Base-by-base conservation (phyloP, 148 eudicot genomes). In the Heliosperma pusillum region DNA sequence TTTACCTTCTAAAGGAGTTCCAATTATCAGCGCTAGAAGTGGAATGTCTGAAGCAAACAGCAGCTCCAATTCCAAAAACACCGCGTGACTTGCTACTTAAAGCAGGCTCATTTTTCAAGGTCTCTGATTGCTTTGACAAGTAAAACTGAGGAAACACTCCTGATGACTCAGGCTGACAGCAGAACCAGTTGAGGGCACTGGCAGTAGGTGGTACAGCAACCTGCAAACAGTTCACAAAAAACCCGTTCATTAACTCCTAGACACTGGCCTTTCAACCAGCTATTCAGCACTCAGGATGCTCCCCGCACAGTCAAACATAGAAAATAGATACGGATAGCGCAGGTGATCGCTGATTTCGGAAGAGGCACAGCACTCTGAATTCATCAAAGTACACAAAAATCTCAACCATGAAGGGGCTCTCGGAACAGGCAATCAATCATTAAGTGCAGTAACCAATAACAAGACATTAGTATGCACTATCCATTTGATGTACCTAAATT, bases 161-260 rank as follows among this genome's bases (percentile, higher is more conserved):
- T 15, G 88, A 84, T 77, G 89, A 69, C 73, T 82, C 86, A 66
- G 89, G 85, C 82, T 91, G 97, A 77, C 87, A 78, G 83, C 88
- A 90, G 80, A 92, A 95, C 92, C 90, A 90, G 66, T 78, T 60
- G 73, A 88, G 85, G 65, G 97, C 89, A 80, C 87, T 92, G 68
- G 89, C 77, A 80, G 90, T 80, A 50, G 97, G 96, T 20, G 98
- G 90, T 67, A 90, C 93, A 77, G 88, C 89, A 78, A 94, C 89
- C 98, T 94, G 74, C 71, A 84, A 72, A 57, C 60, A 45, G 27
- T 12, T 55, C 26, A 72, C 64, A 33, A 68, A 70, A 36, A 19
- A 12, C 66, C 62, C 44, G 22, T 42, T 52, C 24, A 36, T 10
- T 70, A 6, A 26, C 24, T 25, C 58, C 19, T 44, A n/a, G 8